Evolutionary conservation across 2,329 filamentous ascomycete genomes (phyloP), one percentile per base, ranked within the genome.

Genomic region (Xylaria sp.): DNA sequence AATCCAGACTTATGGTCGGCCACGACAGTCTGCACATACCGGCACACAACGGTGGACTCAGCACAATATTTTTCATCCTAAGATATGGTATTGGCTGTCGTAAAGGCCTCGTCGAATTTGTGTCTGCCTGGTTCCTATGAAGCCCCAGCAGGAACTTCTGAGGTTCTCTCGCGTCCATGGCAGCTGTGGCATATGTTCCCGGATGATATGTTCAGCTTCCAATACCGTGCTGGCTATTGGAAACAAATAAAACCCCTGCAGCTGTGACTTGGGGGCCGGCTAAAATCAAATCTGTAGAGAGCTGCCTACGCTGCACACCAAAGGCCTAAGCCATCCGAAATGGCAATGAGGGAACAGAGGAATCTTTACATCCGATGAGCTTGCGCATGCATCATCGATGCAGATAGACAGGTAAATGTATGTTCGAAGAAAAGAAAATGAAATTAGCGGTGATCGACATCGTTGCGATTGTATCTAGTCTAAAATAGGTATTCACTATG

Each of bases 1-100:
- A 60, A 42, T 58, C 46, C 31, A 53, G 31, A 58, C 17, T 51
- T 60, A 59, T 70, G 46, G 67, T 68, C 68, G 67, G 61, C 59
- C 59, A 40, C 56, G 60, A 56, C 31, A 71, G 65, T 72, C 72
- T 67, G 65, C 66, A 61, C 53, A 67, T 51, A 28, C 56, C 58
- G 48, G 70, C 70, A 72, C 66, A 63, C 67, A 66, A 66, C 42
- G 64, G 66, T 57, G 69, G 63, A 72, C 70, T 68, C 70, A 66
- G 62, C 69, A 53, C 68, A 64, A 69, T 53, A 44, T 54, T 33
- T 59, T 65, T 61, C 62, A 63, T 60, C 66, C 40, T 44, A 26
- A 48, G 44, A 15, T 28, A 44, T 13, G 54, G 44, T 26, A 65
- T 68, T 68, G 56, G 53, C 33, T 42, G 38, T 53, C 31, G 23